Evolutionary conservation across 768 basidiomycete species (phyloP).

Genomic region (Ramaria rubella): DNA sequence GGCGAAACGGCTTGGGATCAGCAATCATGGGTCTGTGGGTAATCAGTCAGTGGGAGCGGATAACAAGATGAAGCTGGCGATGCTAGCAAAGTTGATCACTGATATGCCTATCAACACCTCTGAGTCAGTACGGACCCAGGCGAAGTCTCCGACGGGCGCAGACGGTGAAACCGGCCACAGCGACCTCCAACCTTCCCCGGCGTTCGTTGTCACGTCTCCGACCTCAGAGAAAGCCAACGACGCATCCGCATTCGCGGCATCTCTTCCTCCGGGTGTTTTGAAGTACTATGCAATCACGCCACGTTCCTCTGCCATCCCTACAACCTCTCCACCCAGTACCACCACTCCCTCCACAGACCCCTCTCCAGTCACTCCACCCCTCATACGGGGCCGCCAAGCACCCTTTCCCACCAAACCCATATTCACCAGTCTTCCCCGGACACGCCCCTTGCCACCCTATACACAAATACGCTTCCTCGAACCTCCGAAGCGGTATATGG

Average conservation of each 20-base stretch:
- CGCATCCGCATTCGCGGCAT: neutral
- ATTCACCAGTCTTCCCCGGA: neutral
- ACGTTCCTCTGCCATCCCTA: neutral
- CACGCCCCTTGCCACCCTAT: neutral
- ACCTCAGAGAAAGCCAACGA: neutral
- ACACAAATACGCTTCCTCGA: neutral
- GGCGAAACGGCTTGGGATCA: neutral
- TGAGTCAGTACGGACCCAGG: neutral
- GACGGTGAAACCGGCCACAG: too few species aligned
- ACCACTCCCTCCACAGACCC: neutral
- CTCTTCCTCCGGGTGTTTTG: neutral
- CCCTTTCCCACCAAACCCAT: slow-evolving; percentile 4
- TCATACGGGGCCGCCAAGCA: neutral
- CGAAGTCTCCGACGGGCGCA: too few species aligned
- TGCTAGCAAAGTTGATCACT: neutral
- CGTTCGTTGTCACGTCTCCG: neutral
- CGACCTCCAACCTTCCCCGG: too few species aligned
- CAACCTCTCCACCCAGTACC: neutral
- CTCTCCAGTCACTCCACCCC: neutral
- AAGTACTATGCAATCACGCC: neutral
- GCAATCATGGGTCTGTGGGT: neutral
- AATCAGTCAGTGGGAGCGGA: neutral
- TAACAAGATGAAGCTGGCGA: neutral
- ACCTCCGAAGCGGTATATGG: neutral
- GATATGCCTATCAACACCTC: neutral